A percentile compares a stretch with the other conserved stretches of the same genome.
These are phyloP conservation scores for Clarireedia monteithiana DNA, from an alignment of 2,329 filamentous ascomycete species.

Conservation along the genomic window DNA sequence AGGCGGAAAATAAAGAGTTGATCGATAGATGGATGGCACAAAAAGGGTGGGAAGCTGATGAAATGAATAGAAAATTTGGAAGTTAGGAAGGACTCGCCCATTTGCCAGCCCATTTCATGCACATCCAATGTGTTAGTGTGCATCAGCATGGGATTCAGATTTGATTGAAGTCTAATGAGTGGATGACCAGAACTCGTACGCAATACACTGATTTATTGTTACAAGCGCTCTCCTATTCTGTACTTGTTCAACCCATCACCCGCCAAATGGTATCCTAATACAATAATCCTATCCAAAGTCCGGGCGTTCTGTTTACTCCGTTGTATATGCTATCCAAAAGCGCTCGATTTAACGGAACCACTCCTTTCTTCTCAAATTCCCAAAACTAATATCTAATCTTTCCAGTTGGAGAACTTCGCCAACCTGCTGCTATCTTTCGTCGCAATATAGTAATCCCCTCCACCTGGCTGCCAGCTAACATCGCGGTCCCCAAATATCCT, in stretches of 20 bases:
- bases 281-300: conserved; percentile 1
- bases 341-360: not conserved
- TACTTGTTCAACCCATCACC: not conserved
- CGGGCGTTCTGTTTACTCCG: not conserved
- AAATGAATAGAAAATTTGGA: conserved; percentile 60
- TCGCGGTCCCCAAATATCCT: conserved; percentile 57
- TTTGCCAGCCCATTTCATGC: not conserved
- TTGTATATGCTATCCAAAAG: not conserved
- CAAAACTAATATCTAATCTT: not conserved
- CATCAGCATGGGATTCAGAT: not conserved
- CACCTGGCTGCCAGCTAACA: conserved; percentile 86
- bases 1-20: conserved; percentile 79
- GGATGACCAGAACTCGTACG: not conserved
- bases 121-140: not conserved
- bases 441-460: conserved; percentile 83
- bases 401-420: not conserved
- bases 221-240: not conserved
- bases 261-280: conserved; percentile 6
- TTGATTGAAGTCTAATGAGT: not conserved
- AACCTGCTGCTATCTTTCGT: conserved; percentile 43
- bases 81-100: not conserved
- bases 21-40: conserved; percentile 86
- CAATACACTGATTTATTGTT: conserved; percentile 1
- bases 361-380: not conserved
- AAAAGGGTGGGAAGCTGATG: conserved; percentile 79